Evolutionary conservation across 2,329 filamentous ascomycete species (phyloP).

Genomic region (Aureobasidium namibiae): DNA sequence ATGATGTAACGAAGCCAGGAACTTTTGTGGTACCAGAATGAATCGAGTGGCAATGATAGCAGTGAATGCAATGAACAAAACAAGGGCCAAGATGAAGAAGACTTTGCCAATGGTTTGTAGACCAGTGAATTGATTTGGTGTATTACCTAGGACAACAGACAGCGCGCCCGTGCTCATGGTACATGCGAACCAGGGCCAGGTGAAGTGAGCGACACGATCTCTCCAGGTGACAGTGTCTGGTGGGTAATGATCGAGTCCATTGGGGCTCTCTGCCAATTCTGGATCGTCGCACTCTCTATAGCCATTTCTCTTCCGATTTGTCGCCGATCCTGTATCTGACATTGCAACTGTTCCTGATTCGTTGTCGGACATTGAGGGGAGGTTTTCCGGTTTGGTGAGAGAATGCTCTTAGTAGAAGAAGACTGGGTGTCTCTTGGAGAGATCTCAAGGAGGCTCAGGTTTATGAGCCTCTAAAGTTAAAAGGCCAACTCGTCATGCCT

Average conservation of each 20-base stretch:
- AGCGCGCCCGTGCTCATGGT: slow-evolving; percentile 70
- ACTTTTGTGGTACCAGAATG: slow-evolving; percentile 46
- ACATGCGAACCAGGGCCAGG: slow-evolving; percentile 60
- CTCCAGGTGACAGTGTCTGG: background rate
- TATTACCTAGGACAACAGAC: slow-evolving; percentile 54
- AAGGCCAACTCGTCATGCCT: background rate
- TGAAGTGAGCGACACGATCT: slow-evolving; percentile 11
- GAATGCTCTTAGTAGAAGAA: background rate
- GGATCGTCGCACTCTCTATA: background rate
- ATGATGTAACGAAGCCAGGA: slow-evolving; percentile 52
- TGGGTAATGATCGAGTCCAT: background rate
- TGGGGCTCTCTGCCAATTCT: background rate
- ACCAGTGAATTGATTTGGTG: slow-evolving; percentile 57
- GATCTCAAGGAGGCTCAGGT: background rate
- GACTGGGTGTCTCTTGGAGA: background rate
- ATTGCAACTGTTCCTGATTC: background rate
- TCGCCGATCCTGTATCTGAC: background rate
- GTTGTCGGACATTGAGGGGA: background rate
- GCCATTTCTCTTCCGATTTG: background rate
- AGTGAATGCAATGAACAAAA: slow-evolving; percentile 53
- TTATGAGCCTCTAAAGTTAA: background rate
- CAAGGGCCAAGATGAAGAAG: slow-evolving; percentile 60
- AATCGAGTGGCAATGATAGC: slow-evolving; percentile 53
- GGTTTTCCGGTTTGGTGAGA: background rate
- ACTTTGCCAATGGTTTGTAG: slow-evolving; percentile 56